Conservation (phyloP, 2,329 filamentous ascomycete species). For the Teratosphaeria pseudoeucalypti region DNA sequence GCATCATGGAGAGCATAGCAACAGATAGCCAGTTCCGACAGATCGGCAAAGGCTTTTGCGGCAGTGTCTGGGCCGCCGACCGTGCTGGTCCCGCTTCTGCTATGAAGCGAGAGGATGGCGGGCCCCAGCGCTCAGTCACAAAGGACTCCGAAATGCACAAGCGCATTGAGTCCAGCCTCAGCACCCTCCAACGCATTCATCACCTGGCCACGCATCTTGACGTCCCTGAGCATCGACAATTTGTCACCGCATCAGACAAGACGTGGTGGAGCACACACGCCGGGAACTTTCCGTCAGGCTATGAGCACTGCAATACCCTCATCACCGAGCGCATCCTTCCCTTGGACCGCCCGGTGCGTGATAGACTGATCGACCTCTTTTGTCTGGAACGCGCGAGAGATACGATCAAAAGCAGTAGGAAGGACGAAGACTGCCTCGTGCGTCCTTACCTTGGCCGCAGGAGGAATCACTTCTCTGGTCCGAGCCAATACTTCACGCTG, state of each 20-base stretch:
- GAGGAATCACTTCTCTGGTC: conserved; percentile 6
- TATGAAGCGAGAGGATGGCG: conserved; percentile 6
- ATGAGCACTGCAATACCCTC: conserved; percentile 1
- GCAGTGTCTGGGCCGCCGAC: conserved; percentile 4
- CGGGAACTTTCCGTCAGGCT: background rate
- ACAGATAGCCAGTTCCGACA: background rate
- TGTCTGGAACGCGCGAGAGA: background rate
- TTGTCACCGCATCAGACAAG: background rate
- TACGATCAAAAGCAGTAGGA: conserved; percentile 1
- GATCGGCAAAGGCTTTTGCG: background rate
- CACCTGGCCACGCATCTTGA: background rate
- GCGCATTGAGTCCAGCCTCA: background rate
- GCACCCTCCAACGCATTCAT: background rate
- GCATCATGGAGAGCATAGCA: background rate
- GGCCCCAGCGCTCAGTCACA: background rate
- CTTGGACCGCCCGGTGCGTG: background rate
- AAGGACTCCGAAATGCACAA: conserved; percentile 4
- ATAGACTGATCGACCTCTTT: conserved; percentile 7
- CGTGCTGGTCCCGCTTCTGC: background rate
- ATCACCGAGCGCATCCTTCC: conserved; percentile 6
- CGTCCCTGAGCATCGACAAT: background rate
- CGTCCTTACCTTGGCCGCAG: conserved; percentile 39
- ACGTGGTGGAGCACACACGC: background rate
- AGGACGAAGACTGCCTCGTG: conserved; percentile 34
- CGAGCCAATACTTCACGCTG: conserved; percentile 30